These are phyloP conservation scores for Funneliformis geosporum DNA, from an alignment of 192 early-diverging fungal species.

Conservation along the genomic window DNA sequence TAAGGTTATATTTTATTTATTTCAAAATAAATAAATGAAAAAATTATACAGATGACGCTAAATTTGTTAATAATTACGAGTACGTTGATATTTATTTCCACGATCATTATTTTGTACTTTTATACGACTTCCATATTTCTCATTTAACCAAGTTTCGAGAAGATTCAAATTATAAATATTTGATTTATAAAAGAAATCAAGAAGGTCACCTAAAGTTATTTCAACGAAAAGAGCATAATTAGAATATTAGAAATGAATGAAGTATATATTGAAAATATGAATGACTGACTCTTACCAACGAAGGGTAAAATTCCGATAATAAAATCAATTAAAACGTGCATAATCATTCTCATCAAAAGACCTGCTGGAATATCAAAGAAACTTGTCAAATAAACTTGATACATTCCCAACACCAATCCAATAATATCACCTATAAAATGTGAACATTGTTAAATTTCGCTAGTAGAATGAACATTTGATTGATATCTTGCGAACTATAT, in stretches of 20 bases:
- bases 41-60: neutral
- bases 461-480: neutral
- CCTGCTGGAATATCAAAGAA: neutral
- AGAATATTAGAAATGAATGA: neutral
- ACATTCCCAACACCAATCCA: constrained; percentile 9
- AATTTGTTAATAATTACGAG: too few species aligned
- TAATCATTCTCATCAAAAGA: constrained; percentile 3
- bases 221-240: neutral
- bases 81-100: neutral
- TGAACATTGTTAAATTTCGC: neutral
- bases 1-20: too few species aligned
- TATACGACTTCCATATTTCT: constrained; percentile 7
- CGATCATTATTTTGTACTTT: neutral
- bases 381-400: constrained; percentile 9
- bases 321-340: neutral
- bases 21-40: too few species aligned
- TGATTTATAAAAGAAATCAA: constrained; percentile 19
- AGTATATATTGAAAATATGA: neutral
- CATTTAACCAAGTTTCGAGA: constrained; percentile 1
- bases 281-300: neutral
- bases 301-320: constrained; percentile 12
- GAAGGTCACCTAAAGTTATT: neutral
- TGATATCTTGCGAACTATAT: neutral
- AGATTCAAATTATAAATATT: constrained; percentile 22
- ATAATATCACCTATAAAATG: constrained; percentile 6